A percentile compares a stretch with the other conserved stretches of the same genome.
These are phyloP conservation scores for Huntiella abstrusa DNA, from an alignment of 2,329 filamentous ascomycete species.

Conservation along the genomic window DNA sequence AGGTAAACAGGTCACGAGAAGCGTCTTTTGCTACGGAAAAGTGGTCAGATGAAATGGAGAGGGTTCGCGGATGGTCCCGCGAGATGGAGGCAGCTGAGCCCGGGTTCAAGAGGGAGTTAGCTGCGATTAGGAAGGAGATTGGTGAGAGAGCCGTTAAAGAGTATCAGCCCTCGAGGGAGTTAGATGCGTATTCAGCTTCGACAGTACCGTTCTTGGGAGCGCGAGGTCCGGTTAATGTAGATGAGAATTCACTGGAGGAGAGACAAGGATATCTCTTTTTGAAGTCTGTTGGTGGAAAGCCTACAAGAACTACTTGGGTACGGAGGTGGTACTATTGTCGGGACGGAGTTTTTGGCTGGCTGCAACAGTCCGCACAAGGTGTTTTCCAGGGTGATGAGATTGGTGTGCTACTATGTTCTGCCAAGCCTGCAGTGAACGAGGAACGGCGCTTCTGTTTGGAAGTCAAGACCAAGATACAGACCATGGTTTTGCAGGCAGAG, in stretches of 20 bases:
- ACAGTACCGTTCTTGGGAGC: slow-evolving; percentile 75
- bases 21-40: slow-evolving; percentile 43
- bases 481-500: slow-evolving; percentile 76
- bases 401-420: slow-evolving; percentile 81
- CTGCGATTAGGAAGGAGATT: slow-evolving; percentile 61
- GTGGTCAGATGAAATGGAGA: slow-evolving; percentile 67
- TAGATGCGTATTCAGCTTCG: slow-evolving; percentile 80
- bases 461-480: slow-evolving; percentile 91
- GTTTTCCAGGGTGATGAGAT: slow-evolving; percentile 95
- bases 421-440: slow-evolving; percentile 77
- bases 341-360: slow-evolving; percentile 88
- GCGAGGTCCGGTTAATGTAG: slow-evolving; percentile 39
- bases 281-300: slow-evolving; percentile 66
- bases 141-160: slow-evolving; percentile 54
- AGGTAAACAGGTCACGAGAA: slow-evolving; percentile 58
- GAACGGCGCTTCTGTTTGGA: slow-evolving; percentile 95
- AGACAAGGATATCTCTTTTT: slow-evolving; percentile 94
- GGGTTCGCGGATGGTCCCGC: slow-evolving; percentile 78
- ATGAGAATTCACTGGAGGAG: slow-evolving; percentile 36
- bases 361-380: slow-evolving; percentile 66
- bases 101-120: slow-evolving; percentile 63
- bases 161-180: slow-evolving; percentile 67
- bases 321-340: slow-evolving; percentile 92
- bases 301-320: slow-evolving; percentile 74
- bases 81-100: slow-evolving; percentile 86